Base-by-base conservation (phyloP, 768 basidiomycete species). In the Pleurotus tuoliensis region DNA sequence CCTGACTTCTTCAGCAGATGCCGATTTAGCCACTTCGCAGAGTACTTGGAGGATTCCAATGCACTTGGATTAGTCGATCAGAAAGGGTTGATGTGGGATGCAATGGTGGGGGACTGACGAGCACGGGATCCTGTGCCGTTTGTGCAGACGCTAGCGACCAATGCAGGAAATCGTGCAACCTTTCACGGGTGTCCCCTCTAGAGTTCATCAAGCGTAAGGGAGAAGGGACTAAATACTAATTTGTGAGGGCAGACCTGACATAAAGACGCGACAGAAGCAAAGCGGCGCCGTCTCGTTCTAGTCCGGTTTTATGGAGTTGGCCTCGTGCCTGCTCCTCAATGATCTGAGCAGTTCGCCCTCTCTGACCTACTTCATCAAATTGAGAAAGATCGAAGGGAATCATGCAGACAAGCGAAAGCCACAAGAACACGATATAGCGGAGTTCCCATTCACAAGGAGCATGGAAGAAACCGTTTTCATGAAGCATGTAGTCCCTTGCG, bases 351-450 rank as follows among this genome's bases (percentile, higher is more conserved):
- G 89, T 90, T 46, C 76, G 68, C 9, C 84, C 81, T 20, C 66
- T 62, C n/a, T 73, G 67, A 2, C 76, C 76, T 8, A 62, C 64
- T 56, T 88, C 86, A 64, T 94, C 92, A 54, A 97, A 92, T 63
- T 92, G 90, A 27, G 84, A 79, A 39, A 99, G 75, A 66, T 92
- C 87, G 69, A 99, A 99, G 0, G 97, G 97, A 15, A 98, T 87
- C 74, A 91, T 92, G 73, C 90, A 89, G 47, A 97, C 88, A 20
- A 99, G 81, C 18, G 92, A 90, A n/a, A 98, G 78, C 96, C 96
- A 98, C 9, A 97, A 76, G 7, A 99, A 76, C 22, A 92, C 74
- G 27, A 90, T 78, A 65, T 95, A 94, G 58, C 93, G 87, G 51
- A 93, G 68, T 20, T 88, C 73, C 97, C 97, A 98, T 39, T 85